Evolutionary conservation across 2,329 filamentous ascomycete genomes (phyloP).

Genomic region (Tolypocladium amazonense): DNA sequence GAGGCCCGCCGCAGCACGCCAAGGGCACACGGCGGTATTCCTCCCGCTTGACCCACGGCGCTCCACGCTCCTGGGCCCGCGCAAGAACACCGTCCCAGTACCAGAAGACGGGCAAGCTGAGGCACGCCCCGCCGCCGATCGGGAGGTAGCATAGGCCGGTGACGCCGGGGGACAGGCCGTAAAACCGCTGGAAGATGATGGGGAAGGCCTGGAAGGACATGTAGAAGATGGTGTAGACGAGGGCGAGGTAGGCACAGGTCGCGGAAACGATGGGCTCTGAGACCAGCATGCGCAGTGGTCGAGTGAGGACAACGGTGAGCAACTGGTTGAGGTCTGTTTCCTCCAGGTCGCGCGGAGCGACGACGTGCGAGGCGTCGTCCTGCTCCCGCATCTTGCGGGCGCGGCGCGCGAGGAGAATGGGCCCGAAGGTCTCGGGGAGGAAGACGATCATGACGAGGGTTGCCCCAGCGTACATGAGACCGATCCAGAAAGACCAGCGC

Average conservation of each 20-base stretch:
- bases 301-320: slow-evolving; percentile 56
- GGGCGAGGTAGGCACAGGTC: slow-evolving; percentile 58
- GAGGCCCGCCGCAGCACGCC: slow-evolving; percentile 58
- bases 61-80: slow-evolving; percentile 35
- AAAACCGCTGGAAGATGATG: slow-evolving; percentile 54
- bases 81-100: slow-evolving; percentile 52
- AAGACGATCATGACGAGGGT: slow-evolving; percentile 51
- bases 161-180: slow-evolving; percentile 52
- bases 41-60: slow-evolving; percentile 49
- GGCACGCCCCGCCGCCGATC: slow-evolving; percentile 51
- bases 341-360: slow-evolving; percentile 55
- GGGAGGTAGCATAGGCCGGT: slow-evolving; percentile 60
- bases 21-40: slow-evolving; percentile 62
- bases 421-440: slow-evolving; percentile 54
- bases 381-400: slow-evolving; percentile 47
- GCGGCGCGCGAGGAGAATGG: slow-evolving; percentile 43
- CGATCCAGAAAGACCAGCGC: slow-evolving; percentile 64
- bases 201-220: slow-evolving; percentile 72
- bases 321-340: slow-evolving; percentile 45
- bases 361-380: slow-evolving; percentile 37
- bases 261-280: slow-evolving; percentile 65
- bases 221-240: slow-evolving; percentile 56
- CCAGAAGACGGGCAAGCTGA: slow-evolving; percentile 52
- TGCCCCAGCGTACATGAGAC: slow-evolving; percentile 53
- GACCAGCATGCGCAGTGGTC: slow-evolving; percentile 61